These are phyloP conservation scores for Endocarpon pusillum DNA, from an alignment of 495 filamentous ascomycete genomes.

Conservation along the genomic window DNA sequence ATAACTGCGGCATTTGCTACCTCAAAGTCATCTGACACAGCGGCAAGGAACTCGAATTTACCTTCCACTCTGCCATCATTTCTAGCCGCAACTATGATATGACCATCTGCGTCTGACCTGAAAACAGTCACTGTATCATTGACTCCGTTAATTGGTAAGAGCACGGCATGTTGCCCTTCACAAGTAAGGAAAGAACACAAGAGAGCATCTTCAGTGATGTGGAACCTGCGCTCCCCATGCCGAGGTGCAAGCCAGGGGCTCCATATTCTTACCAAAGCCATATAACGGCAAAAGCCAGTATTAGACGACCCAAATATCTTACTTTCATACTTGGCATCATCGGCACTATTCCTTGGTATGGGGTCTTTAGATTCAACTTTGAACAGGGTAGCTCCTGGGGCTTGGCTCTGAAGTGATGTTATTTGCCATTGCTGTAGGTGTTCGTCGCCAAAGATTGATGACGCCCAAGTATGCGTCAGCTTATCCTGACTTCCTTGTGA, in stretches of 20 bases:
- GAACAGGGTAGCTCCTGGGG: slow-evolving; percentile 57
- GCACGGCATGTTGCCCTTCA: slow-evolving; percentile 62
- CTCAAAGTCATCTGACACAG: slow-evolving; percentile 61
- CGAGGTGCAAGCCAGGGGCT: slow-evolving; percentile 74
- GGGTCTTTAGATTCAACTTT: slow-evolving; percentile 32
- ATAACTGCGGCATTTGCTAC: slow-evolving; percentile 62
- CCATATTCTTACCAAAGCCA: slow-evolving; percentile 64
- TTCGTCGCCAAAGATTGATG: slow-evolving; percentile 37
- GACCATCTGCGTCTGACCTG: slow-evolving; percentile 44
- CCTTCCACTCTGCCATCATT: slow-evolving; percentile 45
- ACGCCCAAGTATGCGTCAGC: slow-evolving; percentile 40
- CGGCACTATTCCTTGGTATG: slow-evolving; percentile 32
- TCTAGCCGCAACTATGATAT: slow-evolving; percentile 46
- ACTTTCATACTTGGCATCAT: slow-evolving; percentile 34
- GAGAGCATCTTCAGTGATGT: slow-evolving; percentile 58
- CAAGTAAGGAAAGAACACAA: slow-evolving; percentile 62
- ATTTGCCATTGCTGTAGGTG: too few species aligned
- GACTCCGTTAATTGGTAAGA: slow-evolving; percentile 65
- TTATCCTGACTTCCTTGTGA: slow-evolving; percentile 18
- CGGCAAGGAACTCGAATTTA: slow-evolving; percentile 47
- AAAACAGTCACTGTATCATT: slow-evolving; percentile 56
- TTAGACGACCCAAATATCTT: slow-evolving; percentile 48
- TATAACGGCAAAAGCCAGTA: slow-evolving; percentile 41
- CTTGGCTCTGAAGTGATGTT: slow-evolving; percentile 49
- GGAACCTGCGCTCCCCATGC: slow-evolving; percentile 53